Percentiles rank a stretch among this genome's conserved stretches.
phyloP scores from a whole-genome alignment of 371 early-diverging fungal species.

The Mucor velutinosus region DNA sequence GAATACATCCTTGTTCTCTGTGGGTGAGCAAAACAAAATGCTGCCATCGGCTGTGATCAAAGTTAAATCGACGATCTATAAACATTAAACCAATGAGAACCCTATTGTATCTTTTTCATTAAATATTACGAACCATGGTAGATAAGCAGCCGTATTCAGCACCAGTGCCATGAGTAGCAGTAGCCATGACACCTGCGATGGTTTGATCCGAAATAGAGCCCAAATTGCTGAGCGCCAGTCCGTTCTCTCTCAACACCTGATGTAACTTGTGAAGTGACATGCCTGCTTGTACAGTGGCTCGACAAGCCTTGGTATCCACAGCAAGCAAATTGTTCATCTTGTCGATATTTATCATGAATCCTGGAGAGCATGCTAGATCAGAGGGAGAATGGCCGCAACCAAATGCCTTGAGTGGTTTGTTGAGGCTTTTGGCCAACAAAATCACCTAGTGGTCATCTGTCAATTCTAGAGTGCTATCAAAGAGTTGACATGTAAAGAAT shows the following conservation, averaged over 20 bases:
- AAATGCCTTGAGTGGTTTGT: conserved; percentile 64
- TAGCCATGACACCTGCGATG: conserved; percentile 76
- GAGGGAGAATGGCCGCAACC: conserved; percentile 87
- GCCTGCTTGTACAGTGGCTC: conserved; percentile 75
- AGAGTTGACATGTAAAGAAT: no score
- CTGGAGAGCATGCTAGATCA: conserved; percentile 74
- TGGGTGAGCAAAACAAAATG: conserved; percentile 50
- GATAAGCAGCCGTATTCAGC: conserved; percentile 69
- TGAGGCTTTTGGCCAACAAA: conserved; percentile 40
- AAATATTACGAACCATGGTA: conserved; percentile 47
- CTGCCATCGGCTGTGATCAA: conserved; percentile 64
- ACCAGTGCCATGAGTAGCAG: conserved; percentile 86
- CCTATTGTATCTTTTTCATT: not conserved
- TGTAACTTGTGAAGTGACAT: conserved; percentile 71
- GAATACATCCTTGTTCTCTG: conserved; percentile 58
- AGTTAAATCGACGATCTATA: conserved; percentile 59
- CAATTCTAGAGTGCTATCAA: not conserved
- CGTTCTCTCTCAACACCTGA: conserved; percentile 55
- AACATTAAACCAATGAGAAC: not conserved
- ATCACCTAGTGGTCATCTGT: conserved; percentile 50
- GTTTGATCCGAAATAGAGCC: conserved; percentile 88
- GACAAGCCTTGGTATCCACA: conserved; percentile 49
- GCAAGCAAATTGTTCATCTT: conserved; percentile 59
- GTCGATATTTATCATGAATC: conserved; percentile 74
- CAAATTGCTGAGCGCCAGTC: conserved; percentile 72